A percentile compares a stretch with the other conserved stretches of the same genome.
Conservation (phyloP, 768 basidiomycete genomes). For the Russula ochroleuca region DNA sequence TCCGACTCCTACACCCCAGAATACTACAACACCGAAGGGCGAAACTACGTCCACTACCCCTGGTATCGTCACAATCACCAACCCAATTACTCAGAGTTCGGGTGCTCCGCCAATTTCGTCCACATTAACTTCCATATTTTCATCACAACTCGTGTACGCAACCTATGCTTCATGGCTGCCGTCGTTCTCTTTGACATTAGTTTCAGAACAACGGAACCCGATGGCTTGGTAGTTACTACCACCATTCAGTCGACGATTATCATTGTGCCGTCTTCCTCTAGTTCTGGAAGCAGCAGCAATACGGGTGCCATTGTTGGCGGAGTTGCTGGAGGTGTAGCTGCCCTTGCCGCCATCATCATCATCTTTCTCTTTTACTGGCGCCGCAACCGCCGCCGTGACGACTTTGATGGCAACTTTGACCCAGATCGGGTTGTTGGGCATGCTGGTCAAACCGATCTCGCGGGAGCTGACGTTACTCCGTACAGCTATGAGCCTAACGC, state of each 20-base stretch:
- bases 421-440: constrained; percentile 41
- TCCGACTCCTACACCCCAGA: neutral
- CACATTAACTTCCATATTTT: constrained; percentile 8
- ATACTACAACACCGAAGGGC: neutral
- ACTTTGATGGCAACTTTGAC: constrained; percentile 50
- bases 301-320: constrained; percentile 34
- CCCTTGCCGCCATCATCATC: constrained; percentile 30
- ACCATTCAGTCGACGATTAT: constrained; percentile 27
- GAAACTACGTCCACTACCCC: neutral
- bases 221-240: constrained; percentile 20
- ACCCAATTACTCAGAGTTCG: neutral
- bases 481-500: constrained; percentile 29
- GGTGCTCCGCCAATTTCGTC: neutral
- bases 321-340: constrained; percentile 31
- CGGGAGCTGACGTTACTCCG: constrained; percentile 24
- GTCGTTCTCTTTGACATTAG: neutral
- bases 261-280: constrained; percentile 25
- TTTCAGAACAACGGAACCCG: constrained; percentile 16
- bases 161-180: neutral
- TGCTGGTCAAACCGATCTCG: constrained; percentile 26
- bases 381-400: constrained; percentile 34
- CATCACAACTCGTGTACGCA: constrained; percentile 11
- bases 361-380: constrained; percentile 33
- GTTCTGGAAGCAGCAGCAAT: constrained; percentile 14
- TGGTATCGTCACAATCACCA: neutral